phyloP scores from a whole-genome alignment of 1,284 basidiomycete species.

The Sphaerobolus stellatus region DNA sequence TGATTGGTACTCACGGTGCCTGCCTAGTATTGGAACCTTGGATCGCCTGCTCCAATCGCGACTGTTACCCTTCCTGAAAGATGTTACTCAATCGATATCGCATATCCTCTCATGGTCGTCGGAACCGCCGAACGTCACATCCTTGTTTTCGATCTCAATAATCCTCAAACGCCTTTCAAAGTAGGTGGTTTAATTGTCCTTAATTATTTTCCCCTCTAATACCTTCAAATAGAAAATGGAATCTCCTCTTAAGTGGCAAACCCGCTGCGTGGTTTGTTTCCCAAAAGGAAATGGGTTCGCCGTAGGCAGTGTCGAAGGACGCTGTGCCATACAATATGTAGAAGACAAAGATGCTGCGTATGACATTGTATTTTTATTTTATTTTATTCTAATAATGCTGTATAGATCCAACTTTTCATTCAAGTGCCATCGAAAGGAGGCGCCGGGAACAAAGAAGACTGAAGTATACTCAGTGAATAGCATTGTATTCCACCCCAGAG shows the following conservation, averaged over 20 bases:
- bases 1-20: background rate
- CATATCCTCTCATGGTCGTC: slow-evolving; percentile 86
- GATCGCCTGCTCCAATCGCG: slow-evolving; percentile 70
- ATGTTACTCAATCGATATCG: slow-evolving; percentile 85
- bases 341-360: slow-evolving; percentile 75
- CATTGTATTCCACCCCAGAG: slow-evolving; percentile 88
- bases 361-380: slow-evolving; percentile 22
- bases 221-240: slow-evolving; percentile 56
- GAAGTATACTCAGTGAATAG: slow-evolving; percentile 92
- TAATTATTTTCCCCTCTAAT: slow-evolving; percentile 1
- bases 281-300: slow-evolving; percentile 82
- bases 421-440: slow-evolving; percentile 90
- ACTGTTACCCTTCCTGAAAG: slow-evolving; percentile 83
- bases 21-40: slow-evolving; percentile 89
- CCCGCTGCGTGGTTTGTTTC: slow-evolving; percentile 86
- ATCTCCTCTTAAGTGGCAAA: slow-evolving; percentile 94
- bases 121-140: slow-evolving; percentile 94
- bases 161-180: slow-evolving; percentile 75
- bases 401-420: slow-evolving; percentile 88
- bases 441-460: slow-evolving; percentile 64
- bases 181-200: slow-evolving; percentile 39
- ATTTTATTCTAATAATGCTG: background rate
- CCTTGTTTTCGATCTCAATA: slow-evolving; percentile 84
- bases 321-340: slow-evolving; percentile 92
- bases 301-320: slow-evolving; percentile 91